phyloP scores from a whole-genome alignment of 1,284 basidiomycete species.

The Pseudozyma flocculosa region DNA sequence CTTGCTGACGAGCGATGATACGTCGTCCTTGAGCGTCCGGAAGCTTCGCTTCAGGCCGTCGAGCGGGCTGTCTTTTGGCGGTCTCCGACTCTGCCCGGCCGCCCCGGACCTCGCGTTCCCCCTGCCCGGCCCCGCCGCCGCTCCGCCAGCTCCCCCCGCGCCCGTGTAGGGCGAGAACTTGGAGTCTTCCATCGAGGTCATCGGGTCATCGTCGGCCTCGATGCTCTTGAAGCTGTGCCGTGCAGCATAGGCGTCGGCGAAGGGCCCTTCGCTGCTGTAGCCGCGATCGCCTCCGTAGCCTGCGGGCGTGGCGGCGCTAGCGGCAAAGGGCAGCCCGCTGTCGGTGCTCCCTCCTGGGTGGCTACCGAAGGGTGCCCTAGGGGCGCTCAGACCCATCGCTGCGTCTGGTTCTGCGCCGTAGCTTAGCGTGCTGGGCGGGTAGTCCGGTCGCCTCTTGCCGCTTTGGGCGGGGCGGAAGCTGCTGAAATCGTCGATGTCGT shows the following conservation, averaged over 20 bases:
- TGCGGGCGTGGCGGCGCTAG: constrained; percentile 30
- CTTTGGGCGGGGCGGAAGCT: not conserved
- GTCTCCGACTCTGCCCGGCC: constrained; percentile 20
- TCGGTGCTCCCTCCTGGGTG: constrained; percentile 34
- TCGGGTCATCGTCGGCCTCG: constrained; percentile 53
- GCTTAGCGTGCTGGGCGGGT: constrained; percentile 15
- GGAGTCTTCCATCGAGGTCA: constrained; percentile 19
- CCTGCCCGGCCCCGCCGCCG: not conserved
- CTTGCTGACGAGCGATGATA: constrained; percentile 33
- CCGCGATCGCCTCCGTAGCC: constrained; percentile 21
- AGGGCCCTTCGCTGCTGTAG: constrained; percentile 29
- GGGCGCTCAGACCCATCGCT: constrained; percentile 29
- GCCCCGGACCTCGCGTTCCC: not conserved
- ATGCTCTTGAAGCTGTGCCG: constrained; percentile 47
- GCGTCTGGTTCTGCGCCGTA: constrained; percentile 14
- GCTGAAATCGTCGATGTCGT: constrained; percentile 28
- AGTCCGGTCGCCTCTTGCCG: constrained; percentile 5
- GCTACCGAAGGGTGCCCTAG: constrained; percentile 15
- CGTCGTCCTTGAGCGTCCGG: constrained; percentile 31
- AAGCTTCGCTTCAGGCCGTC: constrained; percentile 39
- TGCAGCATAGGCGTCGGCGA: constrained; percentile 42
- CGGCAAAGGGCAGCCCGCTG: constrained; percentile 39
- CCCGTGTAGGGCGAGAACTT: constrained; percentile 14
- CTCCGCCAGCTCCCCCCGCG: constrained; percentile 8
- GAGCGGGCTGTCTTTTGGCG: constrained; percentile 31